These are phyloP conservation scores for Euphrasia arctica DNA, from an alignment of 305 asterid species.

Conservation along the genomic window DNA sequence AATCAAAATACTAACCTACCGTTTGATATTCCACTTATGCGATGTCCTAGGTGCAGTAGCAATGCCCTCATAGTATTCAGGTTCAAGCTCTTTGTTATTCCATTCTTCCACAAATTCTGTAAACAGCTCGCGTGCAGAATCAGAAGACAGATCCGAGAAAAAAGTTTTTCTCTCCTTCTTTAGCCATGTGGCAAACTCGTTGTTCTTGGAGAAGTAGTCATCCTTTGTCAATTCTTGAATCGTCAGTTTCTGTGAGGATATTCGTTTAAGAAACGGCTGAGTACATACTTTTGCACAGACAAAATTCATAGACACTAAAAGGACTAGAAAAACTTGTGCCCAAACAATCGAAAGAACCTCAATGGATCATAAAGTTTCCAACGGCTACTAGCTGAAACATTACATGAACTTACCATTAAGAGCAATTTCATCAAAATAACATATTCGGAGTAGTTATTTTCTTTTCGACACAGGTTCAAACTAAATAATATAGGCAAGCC, in stretches of 20 bases:
- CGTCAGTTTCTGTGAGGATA: slow-evolving; percentile 42
- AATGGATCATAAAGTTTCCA: too few relatives aligned
- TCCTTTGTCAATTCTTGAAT: slow-evolving; percentile 60
- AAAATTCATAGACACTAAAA: not conserved
- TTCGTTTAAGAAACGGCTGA: not conserved
- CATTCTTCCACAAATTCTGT: slow-evolving; percentile 61
- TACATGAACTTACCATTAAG: too few relatives aligned
- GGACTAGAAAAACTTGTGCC: too few relatives aligned
- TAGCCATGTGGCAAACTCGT: slow-evolving; percentile 87
- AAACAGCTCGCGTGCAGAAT: slow-evolving; percentile 56
- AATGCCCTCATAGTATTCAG: slow-evolving; percentile 74
- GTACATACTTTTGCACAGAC: not conserved
- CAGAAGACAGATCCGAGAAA: slow-evolving; percentile 84
- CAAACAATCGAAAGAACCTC: too few relatives aligned
- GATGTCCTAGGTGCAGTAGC: slow-evolving; percentile 73
- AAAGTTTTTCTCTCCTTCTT: slow-evolving; percentile 62
- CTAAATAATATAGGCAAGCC: too few relatives aligned
- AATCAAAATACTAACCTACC: slow-evolving; percentile 26
- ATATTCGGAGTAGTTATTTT: too few relatives aligned
- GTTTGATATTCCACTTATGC: slow-evolving; percentile 73
- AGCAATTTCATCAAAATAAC: too few relatives aligned
- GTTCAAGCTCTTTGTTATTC: slow-evolving; percentile 67
- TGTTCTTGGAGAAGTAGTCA: slow-evolving; percentile 90
- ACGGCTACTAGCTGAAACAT: too few relatives aligned
- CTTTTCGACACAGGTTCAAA: too few relatives aligned